Evolutionary conservation across 2,329 filamentous ascomycete species (phyloP).

Genomic region (Aureobasidium mangrovei): DNA sequence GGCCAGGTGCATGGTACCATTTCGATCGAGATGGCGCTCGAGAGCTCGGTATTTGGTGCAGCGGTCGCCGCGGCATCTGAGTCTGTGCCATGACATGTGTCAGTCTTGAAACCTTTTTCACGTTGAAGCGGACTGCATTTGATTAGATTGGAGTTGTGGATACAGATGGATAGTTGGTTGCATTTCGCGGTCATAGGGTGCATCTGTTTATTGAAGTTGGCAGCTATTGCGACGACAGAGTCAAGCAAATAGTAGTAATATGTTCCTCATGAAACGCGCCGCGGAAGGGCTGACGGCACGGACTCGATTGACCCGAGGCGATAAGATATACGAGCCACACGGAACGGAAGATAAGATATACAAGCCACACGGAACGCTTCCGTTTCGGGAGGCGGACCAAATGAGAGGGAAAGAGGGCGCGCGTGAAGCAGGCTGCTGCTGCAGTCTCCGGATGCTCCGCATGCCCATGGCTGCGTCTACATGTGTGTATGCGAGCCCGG

Average conservation of each 20-base stretch:
- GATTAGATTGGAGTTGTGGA: neutral
- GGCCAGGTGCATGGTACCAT: conserved; percentile 38
- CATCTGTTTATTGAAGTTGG: neutral
- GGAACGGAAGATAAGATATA: conserved; percentile 1
- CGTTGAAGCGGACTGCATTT: neutral
- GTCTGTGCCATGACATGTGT: neutral
- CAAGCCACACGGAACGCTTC: neutral
- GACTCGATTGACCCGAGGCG: neutral
- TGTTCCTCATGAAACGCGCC: too few relatives aligned
- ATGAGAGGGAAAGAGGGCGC: too few relatives aligned
- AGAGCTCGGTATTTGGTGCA: conserved; percentile 67
- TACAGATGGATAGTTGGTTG: neutral
- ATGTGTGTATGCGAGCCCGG: too few relatives aligned
- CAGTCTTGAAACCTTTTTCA: neutral
- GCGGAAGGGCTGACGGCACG: neutral
- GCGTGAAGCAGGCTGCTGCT: too few relatives aligned
- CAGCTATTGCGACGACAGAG: too few relatives aligned
- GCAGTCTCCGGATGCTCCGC: neutral
- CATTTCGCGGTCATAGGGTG: neutral
- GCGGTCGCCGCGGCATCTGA: conserved; percentile 49
- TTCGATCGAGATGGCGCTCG: conserved; percentile 58
- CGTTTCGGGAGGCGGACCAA: too few relatives aligned
- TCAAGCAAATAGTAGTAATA: too few relatives aligned
- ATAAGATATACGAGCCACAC: conserved; percentile 5
- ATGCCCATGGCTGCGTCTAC: neutral